Base-by-base conservation (phyloP, 768 basidiomycete genomes). In the Lepiota brunneoincarnata region DNA sequence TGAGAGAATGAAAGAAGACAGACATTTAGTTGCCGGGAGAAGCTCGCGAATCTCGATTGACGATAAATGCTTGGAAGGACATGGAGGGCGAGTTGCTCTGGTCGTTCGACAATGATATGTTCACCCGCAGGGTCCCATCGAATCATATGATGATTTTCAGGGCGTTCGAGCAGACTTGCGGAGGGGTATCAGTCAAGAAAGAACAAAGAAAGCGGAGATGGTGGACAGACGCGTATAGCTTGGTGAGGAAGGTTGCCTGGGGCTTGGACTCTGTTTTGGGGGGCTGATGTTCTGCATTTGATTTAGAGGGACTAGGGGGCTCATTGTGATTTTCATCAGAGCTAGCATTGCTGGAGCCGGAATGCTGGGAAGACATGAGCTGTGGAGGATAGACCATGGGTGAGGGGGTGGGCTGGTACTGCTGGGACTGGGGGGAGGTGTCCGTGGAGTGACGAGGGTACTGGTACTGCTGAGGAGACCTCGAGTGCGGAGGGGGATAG, bases 11-110 rank as follows among this genome's bases (percentile, higher is more conserved):
- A 60, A 65, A 65, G 62, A 61, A 61, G 67, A 81, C 84, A 58
- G 65, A 96, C 93, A 75, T 97, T 97, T 68, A 97, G 84, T 81
- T 97, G 93, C 73, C 93, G 85, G 62, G 93, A 95, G 81, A 96
- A 97, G 81, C 89, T 91, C 47, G 94, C 94, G 69, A 97, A 97
- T 75, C 93, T 82, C 67, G 91, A 95, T 82, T 97, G 93, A 67
- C 93, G 87, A 72, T 97, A 97, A 50, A 97, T 88, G 64, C 87
- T 87, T 47, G 94, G 93, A 59, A 97, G 84, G 68, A 97, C 90
- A 69, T 95, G 93, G 52, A 93, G 82, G 2, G 93, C 93, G 55
- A 97, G 86, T 69, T 95, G 93, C 67, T 93, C 91, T 59, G 93
- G 94, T 28, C 89, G 78, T 66, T 95, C 93, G 51, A 97, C 93